Evolutionary conservation across 148 eudicot species (phyloP).

Genomic region (Salicornia ramosissima): DNA sequence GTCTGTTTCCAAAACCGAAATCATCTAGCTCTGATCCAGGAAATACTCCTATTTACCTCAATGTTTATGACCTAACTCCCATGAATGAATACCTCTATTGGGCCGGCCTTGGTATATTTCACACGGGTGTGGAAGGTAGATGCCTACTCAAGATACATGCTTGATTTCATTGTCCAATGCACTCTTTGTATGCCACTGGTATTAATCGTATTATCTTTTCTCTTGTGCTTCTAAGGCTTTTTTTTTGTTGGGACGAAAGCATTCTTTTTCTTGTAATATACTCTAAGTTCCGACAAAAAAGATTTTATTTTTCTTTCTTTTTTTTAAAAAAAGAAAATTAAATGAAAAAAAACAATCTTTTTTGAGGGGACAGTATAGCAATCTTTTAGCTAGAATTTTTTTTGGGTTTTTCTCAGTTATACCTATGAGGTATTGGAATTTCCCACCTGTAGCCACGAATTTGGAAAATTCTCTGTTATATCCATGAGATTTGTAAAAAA

Average conservation of each 20-base stretch:
- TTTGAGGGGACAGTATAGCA: too few species aligned
- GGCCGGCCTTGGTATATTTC: slow-evolving; percentile 94
- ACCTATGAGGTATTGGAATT: too few species aligned
- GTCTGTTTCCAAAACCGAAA: slow-evolving; percentile 55
- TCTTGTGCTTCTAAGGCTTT: not conserved
- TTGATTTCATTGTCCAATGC: not conserved
- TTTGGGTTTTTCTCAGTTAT: too few species aligned
- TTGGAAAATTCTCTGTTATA: too few species aligned
- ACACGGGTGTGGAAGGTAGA: slow-evolving; percentile 95
- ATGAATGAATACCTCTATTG: slow-evolving; percentile 86
- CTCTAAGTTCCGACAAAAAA: too few species aligned
- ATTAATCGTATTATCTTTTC: not conserved
- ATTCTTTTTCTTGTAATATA: too few species aligned
- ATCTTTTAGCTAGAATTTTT: too few species aligned
- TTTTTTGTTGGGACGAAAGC: not conserved
- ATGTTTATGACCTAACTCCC: slow-evolving; percentile 87
- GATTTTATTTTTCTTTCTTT: too few species aligned
- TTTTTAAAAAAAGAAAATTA: too few species aligned
- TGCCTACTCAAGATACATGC: not conserved
- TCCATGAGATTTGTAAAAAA: too few species aligned
- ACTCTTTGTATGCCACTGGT: slow-evolving; percentile 1
- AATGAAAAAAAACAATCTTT: too few species aligned
- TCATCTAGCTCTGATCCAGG: slow-evolving; percentile 46
- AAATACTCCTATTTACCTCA: slow-evolving; percentile 65
- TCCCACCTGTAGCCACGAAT: too few species aligned